Percentiles rank a stretch among this genome's conserved stretches.
Evolutionary conservation across 768 basidiomycete genomes (phyloP).

Genomic region (Termitomyces sp.): DNA sequence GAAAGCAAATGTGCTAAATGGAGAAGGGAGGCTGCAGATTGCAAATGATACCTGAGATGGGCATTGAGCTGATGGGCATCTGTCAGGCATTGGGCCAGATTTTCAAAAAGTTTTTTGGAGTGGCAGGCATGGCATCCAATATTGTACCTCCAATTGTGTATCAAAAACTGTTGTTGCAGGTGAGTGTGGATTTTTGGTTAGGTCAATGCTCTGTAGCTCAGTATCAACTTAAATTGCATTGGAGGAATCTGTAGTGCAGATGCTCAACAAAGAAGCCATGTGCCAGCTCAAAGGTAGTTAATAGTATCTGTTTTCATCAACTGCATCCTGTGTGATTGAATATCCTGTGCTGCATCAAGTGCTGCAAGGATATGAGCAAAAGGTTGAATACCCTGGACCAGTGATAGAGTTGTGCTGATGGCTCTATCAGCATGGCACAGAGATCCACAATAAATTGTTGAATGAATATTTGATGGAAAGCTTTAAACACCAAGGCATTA

Average conservation of each 20-base stretch:
- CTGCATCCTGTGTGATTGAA: not conserved
- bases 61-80: not conserved
- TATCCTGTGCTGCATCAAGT: not conserved
- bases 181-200: not conserved
- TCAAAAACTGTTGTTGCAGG: not conserved
- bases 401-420: not conserved
- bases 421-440: not conserved
- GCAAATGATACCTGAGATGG: not conserved
- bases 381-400: not conserved
- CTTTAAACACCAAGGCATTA: not conserved
- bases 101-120: not conserved
- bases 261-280: not conserved
- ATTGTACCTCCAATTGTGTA: not conserved
- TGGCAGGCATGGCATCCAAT: not conserved
- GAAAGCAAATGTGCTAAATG: not conserved
- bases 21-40: not conserved
- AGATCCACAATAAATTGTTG: not conserved
- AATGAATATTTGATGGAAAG: not conserved
- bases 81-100: not conserved
- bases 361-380: not conserved
- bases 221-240: too few species aligned
- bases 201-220: too few species aligned
- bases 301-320: not conserved
- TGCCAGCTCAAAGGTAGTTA: not conserved
- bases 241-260: not conserved